These are phyloP conservation scores for Lanmaoa rubissima DNA, from an alignment of 768 basidiomycete genomes.

Conservation along the genomic window DNA sequence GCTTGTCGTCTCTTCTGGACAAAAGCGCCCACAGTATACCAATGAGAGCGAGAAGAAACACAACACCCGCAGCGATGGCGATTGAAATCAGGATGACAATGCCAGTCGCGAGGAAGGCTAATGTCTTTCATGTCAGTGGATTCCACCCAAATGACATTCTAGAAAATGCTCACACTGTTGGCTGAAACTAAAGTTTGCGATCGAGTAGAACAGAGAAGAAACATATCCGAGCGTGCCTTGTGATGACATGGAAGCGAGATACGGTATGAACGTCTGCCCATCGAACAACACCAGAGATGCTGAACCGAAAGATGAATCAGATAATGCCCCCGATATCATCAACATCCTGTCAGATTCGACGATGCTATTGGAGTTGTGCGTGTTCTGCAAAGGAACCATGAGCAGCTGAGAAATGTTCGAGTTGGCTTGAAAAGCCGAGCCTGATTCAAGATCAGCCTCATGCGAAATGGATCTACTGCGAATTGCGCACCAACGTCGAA, in stretches of 20 bases:
- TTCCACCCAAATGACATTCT: neutral
- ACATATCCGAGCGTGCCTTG: slow-evolving; percentile 70
- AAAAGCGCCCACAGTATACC: slow-evolving; percentile 91
- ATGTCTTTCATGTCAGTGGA: slow-evolving; percentile 4
- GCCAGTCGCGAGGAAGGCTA: slow-evolving; percentile 87
- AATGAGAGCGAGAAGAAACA: slow-evolving; percentile 81
- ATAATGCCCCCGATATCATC: slow-evolving; percentile 79
- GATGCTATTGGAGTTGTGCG: slow-evolving; percentile 65
- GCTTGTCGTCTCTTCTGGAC: slow-evolving; percentile 73
- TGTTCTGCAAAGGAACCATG: slow-evolving; percentile 85
- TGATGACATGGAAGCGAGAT: slow-evolving; percentile 63
- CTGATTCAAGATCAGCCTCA: slow-evolving; percentile 33
- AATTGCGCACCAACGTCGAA: slow-evolving; percentile 50
- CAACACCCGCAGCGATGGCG: slow-evolving; percentile 91
- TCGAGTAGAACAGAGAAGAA: slow-evolving; percentile 80
- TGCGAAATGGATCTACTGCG: neutral
- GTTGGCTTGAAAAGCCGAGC: slow-evolving; percentile 49
- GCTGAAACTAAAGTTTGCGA: slow-evolving; percentile 71
- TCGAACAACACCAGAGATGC: slow-evolving; percentile 88
- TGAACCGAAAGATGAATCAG: slow-evolving; percentile 68
- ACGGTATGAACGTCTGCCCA: slow-evolving; percentile 79
- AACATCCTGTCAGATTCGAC: slow-evolving; percentile 87
- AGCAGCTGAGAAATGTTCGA: slow-evolving; percentile 78
- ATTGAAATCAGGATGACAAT: slow-evolving; percentile 97
- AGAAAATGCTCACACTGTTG: slow-evolving; percentile 55